Evolutionary conservation across 768 basidiomycete species (phyloP).

Genomic region (Pilatotrama ljubarskyi): DNA sequence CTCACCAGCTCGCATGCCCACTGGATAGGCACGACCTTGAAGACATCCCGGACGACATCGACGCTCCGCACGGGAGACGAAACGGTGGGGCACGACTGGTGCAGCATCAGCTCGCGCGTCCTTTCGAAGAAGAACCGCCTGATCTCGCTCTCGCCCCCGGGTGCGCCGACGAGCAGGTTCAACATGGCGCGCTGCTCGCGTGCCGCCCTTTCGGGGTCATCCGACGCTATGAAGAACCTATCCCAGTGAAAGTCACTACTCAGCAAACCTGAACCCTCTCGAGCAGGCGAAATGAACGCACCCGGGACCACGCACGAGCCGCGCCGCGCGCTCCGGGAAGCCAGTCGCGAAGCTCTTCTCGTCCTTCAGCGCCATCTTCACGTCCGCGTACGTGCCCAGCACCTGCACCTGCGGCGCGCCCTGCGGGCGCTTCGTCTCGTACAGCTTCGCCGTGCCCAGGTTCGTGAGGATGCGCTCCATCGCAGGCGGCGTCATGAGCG

Average conservation of each 20-base stretch:
- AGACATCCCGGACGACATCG: slow-evolving; percentile 69
- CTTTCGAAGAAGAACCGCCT: slow-evolving; percentile 65
- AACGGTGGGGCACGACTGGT: slow-evolving; percentile 56
- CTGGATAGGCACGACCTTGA: slow-evolving; percentile 62
- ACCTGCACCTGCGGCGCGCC: slow-evolving; percentile 27
- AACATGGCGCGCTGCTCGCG: slow-evolving; percentile 52
- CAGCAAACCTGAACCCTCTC: background rate
- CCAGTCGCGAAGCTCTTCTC: slow-evolving; percentile 45
- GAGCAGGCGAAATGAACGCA: slow-evolving; percentile 29
- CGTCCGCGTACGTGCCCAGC: slow-evolving; percentile 50
- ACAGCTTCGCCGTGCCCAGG: slow-evolving; percentile 52
- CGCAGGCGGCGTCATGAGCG: slow-evolving; percentile 74
- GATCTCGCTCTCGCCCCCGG: slow-evolving; percentile 50
- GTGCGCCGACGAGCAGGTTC: slow-evolving; percentile 45
- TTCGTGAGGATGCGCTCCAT: slow-evolving; percentile 64
- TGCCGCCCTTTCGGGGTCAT: slow-evolving; percentile 37
- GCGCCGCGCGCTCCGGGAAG: slow-evolving; percentile 50
- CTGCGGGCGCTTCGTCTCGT: slow-evolving; percentile 55
- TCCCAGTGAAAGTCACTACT: background rate
- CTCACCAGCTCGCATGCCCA: slow-evolving; percentile 75
- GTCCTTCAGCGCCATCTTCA: slow-evolving; percentile 53
- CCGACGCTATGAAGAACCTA: slow-evolving; percentile 67
- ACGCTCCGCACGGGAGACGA: slow-evolving; percentile 54
- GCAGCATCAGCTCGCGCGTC: slow-evolving; percentile 56
- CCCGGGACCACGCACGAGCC: slow-evolving; percentile 63